Conservation (phyloP, 2,329 filamentous ascomycete genomes). For the Bipolaris bicolor region DNA sequence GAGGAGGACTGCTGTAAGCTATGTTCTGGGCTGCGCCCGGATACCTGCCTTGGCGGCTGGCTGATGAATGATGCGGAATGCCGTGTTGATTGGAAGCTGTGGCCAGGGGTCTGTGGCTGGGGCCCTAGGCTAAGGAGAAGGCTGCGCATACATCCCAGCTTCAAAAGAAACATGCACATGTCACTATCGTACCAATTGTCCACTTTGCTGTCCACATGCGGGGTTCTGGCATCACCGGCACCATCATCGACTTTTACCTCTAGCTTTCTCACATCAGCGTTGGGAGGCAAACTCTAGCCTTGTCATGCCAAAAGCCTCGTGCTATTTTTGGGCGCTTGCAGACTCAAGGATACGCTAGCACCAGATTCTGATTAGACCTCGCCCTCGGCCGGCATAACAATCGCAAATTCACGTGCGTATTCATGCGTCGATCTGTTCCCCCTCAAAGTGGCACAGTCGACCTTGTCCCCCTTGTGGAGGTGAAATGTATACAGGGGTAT, state of each 20-base stretch:
- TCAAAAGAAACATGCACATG: not conserved
- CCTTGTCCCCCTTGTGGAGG: not conserved
- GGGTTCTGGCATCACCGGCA: not conserved
- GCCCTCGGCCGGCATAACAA: slow-evolving; percentile 11
- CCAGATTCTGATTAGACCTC: slow-evolving; percentile 20
- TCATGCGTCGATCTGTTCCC: slow-evolving; percentile 5
- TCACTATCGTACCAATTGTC: too few relatives aligned
- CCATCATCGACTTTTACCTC: not conserved
- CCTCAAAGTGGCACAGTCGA: slow-evolving; percentile 12
- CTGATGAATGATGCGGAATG: slow-evolving; percentile 25
- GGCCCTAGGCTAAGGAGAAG: slow-evolving; percentile 7
- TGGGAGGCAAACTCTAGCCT: slow-evolving; percentile 6
- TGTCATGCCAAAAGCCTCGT: slow-evolving; percentile 29
- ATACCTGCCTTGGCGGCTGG: slow-evolving; percentile 30
- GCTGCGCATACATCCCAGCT: not conserved
- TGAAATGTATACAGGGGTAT: not conserved
- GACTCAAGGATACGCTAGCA: slow-evolving; percentile 24
- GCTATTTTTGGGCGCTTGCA: slow-evolving; percentile 29
- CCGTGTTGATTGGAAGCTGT: slow-evolving; percentile 26
- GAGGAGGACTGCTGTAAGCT: slow-evolving; percentile 7
- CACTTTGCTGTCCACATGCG: not conserved
- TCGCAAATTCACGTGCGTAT: slow-evolving; percentile 22
- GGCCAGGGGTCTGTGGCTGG: slow-evolving; percentile 28
- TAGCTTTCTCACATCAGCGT: slow-evolving; percentile 23
- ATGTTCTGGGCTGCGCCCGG: slow-evolving; percentile 28